A percentile compares a stretch with the other conserved stretches of the same genome.
Evolutionary conservation across 2,329 filamentous ascomycete genomes (phyloP).

Genomic region (Cyphellophora europaea): DNA sequence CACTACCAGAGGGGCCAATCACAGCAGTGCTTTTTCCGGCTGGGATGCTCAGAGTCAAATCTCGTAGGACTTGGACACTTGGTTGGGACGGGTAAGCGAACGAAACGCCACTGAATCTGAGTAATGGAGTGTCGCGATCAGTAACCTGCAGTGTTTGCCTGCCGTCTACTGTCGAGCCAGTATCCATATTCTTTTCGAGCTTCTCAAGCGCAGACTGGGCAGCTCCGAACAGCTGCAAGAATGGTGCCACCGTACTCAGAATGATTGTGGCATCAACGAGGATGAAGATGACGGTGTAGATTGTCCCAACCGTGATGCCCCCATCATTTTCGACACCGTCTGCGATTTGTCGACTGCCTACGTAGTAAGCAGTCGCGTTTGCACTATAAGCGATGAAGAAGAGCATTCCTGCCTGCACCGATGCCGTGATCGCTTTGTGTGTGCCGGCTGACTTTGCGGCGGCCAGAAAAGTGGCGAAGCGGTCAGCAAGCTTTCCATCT

Average conservation of each 20-base stretch:
- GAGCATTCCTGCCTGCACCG: conserved; percentile 22
- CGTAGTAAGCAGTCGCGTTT: conserved; percentile 26
- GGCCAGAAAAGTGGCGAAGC: conserved; percentile 21
- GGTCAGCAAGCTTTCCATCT: conserved; percentile 35
- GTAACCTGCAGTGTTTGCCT: conserved; percentile 1
- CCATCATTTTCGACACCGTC: conserved; percentile 19
- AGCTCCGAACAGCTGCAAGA: conserved; percentile 40
- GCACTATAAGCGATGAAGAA: conserved; percentile 25
- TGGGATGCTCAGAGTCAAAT: conserved; percentile 24
- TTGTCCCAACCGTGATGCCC: conserved; percentile 36
- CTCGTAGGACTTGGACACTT: conserved; percentile 25
- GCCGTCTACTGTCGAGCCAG: conserved; percentile 36
- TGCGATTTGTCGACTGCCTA: conserved; percentile 42
- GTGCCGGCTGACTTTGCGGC: conserved; percentile 20
- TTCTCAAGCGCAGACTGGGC: conserved; percentile 48
- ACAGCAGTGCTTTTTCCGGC: conserved; percentile 31
- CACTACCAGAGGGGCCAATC: conserved; percentile 41
- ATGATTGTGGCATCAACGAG: conserved; percentile 42
- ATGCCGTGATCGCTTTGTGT: conserved; percentile 23
- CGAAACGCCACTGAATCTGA: conserved; percentile 25
- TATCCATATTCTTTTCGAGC: conserved; percentile 49
- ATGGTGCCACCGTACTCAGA: conserved; percentile 36
- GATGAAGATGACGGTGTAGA: conserved; percentile 48
- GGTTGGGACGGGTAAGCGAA: conserved; percentile 29
- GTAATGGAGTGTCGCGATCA: conserved; percentile 15